These are phyloP conservation scores for Pterocarpus macrocarpus DNA, from an alignment of 306 rosid species.

Conservation along the genomic window DNA sequence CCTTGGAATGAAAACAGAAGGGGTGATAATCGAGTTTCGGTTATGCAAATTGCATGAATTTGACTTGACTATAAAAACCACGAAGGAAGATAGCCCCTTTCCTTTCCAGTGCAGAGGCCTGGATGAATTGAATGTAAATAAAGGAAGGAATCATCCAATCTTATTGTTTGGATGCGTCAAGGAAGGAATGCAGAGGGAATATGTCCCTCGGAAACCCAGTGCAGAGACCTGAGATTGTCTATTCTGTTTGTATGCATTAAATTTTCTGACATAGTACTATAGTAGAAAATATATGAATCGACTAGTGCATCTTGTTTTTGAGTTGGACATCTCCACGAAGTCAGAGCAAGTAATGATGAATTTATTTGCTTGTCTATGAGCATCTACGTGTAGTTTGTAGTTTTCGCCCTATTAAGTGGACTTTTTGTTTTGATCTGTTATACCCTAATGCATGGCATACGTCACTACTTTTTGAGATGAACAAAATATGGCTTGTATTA, in stretches of 20 bases:
- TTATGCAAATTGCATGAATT: constrained; percentile 19
- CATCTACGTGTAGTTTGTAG: background rate
- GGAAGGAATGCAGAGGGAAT: too few relatives aligned
- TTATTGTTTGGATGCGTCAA: background rate
- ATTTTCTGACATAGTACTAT: background rate
- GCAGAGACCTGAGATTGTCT: background rate
- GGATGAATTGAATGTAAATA: background rate
- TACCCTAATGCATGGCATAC: constrained; percentile 5
- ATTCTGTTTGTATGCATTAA: constrained; percentile 3
- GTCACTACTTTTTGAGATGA: constrained; percentile 6
- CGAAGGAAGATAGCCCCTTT: constrained; percentile 6
- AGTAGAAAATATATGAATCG: constrained; percentile 6
- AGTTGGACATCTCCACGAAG: background rate
- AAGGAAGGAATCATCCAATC: background rate
- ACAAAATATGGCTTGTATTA: constrained; percentile 31
- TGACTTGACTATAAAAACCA: background rate
- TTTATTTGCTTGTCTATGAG: background rate
- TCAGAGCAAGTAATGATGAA: background rate
- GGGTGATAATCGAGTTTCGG: constrained; percentile 7
- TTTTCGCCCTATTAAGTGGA: constrained; percentile 8
- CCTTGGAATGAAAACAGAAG: constrained; percentile 11
- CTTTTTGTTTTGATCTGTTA: constrained; percentile 7
- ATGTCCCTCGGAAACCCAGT: too few relatives aligned
- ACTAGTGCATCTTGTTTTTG: background rate
- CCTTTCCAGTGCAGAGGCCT: background rate